Base-by-base conservation (phyloP, 495 filamentous ascomycete genomes). In the Daldinia loculata region DNA sequence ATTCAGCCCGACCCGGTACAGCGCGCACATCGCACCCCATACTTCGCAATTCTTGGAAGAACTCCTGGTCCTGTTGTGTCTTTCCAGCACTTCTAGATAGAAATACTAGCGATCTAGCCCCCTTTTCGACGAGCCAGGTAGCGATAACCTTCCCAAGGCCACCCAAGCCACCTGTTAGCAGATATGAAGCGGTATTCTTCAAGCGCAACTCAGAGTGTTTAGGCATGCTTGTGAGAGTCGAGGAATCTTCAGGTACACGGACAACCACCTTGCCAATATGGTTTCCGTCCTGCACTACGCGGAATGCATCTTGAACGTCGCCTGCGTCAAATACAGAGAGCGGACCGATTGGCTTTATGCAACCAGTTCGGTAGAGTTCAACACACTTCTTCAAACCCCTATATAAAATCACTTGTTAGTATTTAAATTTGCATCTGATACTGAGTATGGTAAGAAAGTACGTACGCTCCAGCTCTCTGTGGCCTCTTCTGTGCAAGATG, bases 91-190 rank as follows among this genome's bases (percentile, higher is more conserved):
- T 34, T 36, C 53, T 56, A 32, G 53, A 56, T n/a, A 56, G 53
- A 17, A 56, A 60, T n/a, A 45, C 15, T 5, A 60, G 29, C n/a
- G 7, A 24, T 29, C 24, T 6, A 45, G 19, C 45, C 11, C 86
- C 86, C 17, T 78, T 74, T 7, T 77, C 62, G 11, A 78, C 77
- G 69, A 89, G 71, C 82, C 80, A 85, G 1, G 39, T 74, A n/a
- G 81, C 75, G 32, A 88, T 71, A 27, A 80, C 75, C 15, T 79
- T 77, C n/a, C 86, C 86, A 8, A 89, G 76, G 0, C 85, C 86
- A 2, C 86, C 84, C 4, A 87, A 76, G 48, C 84, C 82, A 3
- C 86, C 83, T 24, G 80, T 74, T 3, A 88, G 61, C 17, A 88
- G 55, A 61, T 87, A 87, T 15, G 79, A 78, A 11, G 22, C 66